Percentiles rank a stretch among this genome's conserved stretches.
Conservation (phyloP, 208 protist genomes). For the Leishmania major region DNA sequence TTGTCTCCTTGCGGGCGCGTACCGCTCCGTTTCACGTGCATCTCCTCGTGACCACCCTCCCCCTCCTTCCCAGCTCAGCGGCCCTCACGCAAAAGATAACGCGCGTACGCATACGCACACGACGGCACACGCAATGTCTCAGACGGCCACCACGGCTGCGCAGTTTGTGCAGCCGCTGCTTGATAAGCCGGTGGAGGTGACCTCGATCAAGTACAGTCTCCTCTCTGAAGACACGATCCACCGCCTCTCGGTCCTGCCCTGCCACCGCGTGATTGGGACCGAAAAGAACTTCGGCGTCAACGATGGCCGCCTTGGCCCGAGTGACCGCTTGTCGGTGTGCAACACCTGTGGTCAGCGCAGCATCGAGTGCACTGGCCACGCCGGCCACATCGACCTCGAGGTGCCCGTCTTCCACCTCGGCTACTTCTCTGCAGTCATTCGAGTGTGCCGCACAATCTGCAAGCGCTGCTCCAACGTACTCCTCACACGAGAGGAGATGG, state of each 20-base stretch:
- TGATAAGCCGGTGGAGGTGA: conserved; percentile 71
- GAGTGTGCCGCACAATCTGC: conserved; percentile 97
- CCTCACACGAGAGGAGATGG: conserved; percentile 80
- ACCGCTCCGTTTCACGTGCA: no score
- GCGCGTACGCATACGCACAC: background rate
- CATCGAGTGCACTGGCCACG: conserved; percentile 98
- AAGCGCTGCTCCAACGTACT: conserved; percentile 96
- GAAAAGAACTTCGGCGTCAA: conserved; percentile 85
- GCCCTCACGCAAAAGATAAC: background rate
- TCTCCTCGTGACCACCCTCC: no score
- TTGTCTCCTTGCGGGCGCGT: no score
- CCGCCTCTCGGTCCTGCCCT: conserved; percentile 78
- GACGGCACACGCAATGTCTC: background rate
- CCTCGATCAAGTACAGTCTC: conserved; percentile 89
- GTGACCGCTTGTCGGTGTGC: conserved; percentile 86
- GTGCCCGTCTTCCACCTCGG: conserved; percentile 99
- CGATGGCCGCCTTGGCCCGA: conserved; percentile 92
- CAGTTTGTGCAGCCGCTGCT: conserved; percentile 50
- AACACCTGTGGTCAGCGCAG: conserved; percentile 92
- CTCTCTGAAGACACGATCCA: conserved; percentile 89
- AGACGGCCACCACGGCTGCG: conserved; percentile 9
- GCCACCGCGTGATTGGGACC: conserved; percentile 70
- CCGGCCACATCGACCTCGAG: conserved; percentile 97
- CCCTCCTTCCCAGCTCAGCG: no score
- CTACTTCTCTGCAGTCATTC: conserved; percentile 95